These are phyloP conservation scores for Talaromyces sp. DNA, from an alignment of 2,329 filamentous ascomycete species.

Conservation along the genomic window DNA sequence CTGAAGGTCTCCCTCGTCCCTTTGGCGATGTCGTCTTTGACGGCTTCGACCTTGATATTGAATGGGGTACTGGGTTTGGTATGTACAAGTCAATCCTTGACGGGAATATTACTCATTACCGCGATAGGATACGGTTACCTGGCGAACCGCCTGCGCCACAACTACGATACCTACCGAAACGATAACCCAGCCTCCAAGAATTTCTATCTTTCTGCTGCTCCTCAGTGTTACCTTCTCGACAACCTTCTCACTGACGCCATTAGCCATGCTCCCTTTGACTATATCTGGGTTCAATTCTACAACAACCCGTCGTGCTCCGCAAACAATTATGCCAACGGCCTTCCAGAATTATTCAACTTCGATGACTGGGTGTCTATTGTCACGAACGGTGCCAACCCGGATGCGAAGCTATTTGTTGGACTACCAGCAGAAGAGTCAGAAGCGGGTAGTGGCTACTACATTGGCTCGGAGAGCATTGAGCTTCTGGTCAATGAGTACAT, in stretches of 20 bases:
- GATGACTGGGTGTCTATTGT: constrained; percentile 41
- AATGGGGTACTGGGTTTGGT: constrained; percentile 46
- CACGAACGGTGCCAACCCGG: constrained; percentile 30
- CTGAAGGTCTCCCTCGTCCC: constrained; percentile 40
- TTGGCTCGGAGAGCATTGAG: constrained; percentile 40
- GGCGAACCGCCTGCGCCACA: constrained; percentile 42
- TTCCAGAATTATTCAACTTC: constrained; percentile 29
- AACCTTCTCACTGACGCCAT: constrained; percentile 43
- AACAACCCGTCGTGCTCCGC: constrained; percentile 45
- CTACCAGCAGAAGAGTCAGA: constrained; percentile 34
- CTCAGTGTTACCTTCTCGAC: constrained; percentile 48
- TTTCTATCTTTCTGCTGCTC: constrained; percentile 50
- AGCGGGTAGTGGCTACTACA: constrained; percentile 32
- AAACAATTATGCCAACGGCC: neutral
- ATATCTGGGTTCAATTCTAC: constrained; percentile 53
- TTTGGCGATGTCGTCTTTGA: constrained; percentile 46
- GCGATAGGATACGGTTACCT: constrained; percentile 41
- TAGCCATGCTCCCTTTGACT: constrained; percentile 43
- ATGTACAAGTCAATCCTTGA: constrained; percentile 26
- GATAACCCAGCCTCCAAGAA: constrained; percentile 12
- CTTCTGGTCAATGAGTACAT: constrained; percentile 38
- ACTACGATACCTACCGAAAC: constrained; percentile 29
- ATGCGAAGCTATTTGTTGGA: constrained; percentile 52
- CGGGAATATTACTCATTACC: neutral
- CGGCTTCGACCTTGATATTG: constrained; percentile 50